Conservation (phyloP, 164 flowering plant genomes). For the Macadamia integrifolia region DNA sequence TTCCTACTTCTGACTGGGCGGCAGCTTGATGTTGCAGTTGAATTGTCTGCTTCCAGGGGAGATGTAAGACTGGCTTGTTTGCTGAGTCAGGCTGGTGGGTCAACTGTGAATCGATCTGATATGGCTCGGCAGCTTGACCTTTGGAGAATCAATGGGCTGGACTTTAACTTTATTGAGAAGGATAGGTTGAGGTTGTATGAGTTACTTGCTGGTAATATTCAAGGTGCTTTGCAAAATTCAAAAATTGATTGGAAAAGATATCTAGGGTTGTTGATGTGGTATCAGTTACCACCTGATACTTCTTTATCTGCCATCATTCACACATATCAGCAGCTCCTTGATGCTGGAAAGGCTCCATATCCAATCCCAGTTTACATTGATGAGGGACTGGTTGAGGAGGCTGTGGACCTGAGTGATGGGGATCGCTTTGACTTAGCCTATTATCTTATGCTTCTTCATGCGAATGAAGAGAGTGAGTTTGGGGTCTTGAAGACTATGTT, state of each 20-base stretch:
- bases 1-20: slow-evolving; percentile 81
- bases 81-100: slow-evolving; percentile 94
- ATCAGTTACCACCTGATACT: slow-evolving; percentile 70
- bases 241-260: slow-evolving; percentile 90
- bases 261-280: slow-evolving; percentile 93
- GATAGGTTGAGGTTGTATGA: slow-evolving; percentile 70
- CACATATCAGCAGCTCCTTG: slow-evolving; percentile 66
- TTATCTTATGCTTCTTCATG: slow-evolving; percentile 93
- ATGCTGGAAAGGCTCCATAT: slow-evolving; percentile 64
- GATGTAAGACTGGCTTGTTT: slow-evolving; percentile 95
- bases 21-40: slow-evolving; percentile 80
- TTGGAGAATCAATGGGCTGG: slow-evolving; percentile 84
- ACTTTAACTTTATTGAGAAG: slow-evolving; percentile 80
- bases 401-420: slow-evolving; percentile 27
- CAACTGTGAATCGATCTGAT: slow-evolving; percentile 65
- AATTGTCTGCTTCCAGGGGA: slow-evolving; percentile 76
- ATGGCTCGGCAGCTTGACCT: slow-evolving; percentile 67
- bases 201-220: slow-evolving; percentile 87
- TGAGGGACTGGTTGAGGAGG: slow-evolving; percentile 56
- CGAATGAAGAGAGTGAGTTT: slow-evolving; percentile 43
- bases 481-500: slow-evolving; percentile 76
- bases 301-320: slow-evolving; percentile 51
- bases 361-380: slow-evolving; percentile 85
- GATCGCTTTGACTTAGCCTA: slow-evolving; percentile 71
- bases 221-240: slow-evolving; percentile 45